Percentiles rank a stretch among this genome's conserved stretches.
Evolutionary conservation across 805 yeast genomes (phyloP).

Genomic region (Ogataea wickerhamii): DNA sequence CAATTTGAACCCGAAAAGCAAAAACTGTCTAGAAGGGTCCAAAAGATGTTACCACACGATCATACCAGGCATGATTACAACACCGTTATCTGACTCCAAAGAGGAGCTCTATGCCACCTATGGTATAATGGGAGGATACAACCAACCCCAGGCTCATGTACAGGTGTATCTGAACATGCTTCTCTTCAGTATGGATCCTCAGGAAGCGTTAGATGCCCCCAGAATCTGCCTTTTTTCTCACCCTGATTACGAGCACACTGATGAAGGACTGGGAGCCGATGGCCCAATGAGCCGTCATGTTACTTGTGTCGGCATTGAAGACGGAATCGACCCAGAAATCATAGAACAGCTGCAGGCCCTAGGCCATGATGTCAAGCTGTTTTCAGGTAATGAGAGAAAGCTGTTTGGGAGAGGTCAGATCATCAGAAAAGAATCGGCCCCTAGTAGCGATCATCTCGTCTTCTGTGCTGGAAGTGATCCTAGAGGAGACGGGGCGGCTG

Average conservation of each 20-base stretch:
- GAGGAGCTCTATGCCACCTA: slow-evolving; percentile 62
- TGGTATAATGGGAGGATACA: slow-evolving; percentile 71
- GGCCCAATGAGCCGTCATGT: slow-evolving; percentile 60
- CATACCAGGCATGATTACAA: slow-evolving; percentile 76
- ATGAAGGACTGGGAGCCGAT: slow-evolving; percentile 55
- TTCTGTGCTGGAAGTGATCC: slow-evolving; percentile 73
- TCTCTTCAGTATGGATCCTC: slow-evolving; percentile 63
- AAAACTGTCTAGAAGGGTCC: slow-evolving; percentile 61
- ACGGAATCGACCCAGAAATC: slow-evolving; percentile 50
- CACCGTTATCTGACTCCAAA: slow-evolving; percentile 18
- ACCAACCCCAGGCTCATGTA: slow-evolving; percentile 83
- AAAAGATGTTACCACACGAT: slow-evolving; percentile 82
- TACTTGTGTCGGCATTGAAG: slow-evolving; percentile 62
- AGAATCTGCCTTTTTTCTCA: slow-evolving; percentile 62
- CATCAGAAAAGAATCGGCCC: slow-evolving; percentile 42
- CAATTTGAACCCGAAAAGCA: slow-evolving; percentile 51
- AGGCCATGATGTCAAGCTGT: slow-evolving; percentile 55
- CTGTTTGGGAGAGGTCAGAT: slow-evolving; percentile 67
- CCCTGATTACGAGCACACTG: slow-evolving; percentile 39
- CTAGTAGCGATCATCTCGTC: slow-evolving; percentile 33
- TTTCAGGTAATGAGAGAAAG: slow-evolving; percentile 40
- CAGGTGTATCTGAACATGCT: slow-evolving; percentile 68
- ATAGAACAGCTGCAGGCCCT: slow-evolving; percentile 42
- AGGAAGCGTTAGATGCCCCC: slow-evolving; percentile 72
- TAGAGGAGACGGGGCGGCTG: slow-evolving; percentile 85